Base-by-base conservation (phyloP, 257 asterid genomes). In the Eucommia ulmoides region DNA sequence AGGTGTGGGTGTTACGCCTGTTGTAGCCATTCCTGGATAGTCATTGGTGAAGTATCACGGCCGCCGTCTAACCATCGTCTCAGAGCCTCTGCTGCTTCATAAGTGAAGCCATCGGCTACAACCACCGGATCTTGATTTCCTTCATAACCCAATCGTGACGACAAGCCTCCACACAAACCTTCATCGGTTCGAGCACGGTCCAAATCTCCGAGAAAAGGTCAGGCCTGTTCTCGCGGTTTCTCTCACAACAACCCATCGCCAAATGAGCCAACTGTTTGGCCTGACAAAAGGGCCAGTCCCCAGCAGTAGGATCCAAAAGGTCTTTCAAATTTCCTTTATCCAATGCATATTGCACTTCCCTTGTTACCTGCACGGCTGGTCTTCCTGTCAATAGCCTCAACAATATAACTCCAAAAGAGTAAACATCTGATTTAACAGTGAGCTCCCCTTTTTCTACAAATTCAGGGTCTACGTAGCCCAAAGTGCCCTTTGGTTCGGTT, bases 221-320 rank as follows among this genome's bases (percentile, higher is more conserved):
- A 19, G 98, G 96, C 3, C 98, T 79, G 29, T 26, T 12, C 52
- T 67, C 58, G 0, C 80, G 58, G 55, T 61, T 62, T 61, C 45
- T 63, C 20, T 78, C 79, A 42, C 81, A 62, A 54, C 98, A 85
- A 52, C 75, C 72, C 35, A 89, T 45, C 17, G 82, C 96, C 26
- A 89, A 58, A 67, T 85, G 85, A 66, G 94, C 93, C 64, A 89
- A 67, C 71, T 89, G 98, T 51, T 80, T 78, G 15, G 98, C 98
- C 61, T 82, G 96, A 55, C 85, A 84, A 20, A 80, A 89, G 24
- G 98, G 98, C 98, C 96, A 89, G 58, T 85, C 96, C 24, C 96
- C 96, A 44, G 94, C 98, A 5, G 93, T 72, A 12, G 93, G 73
- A 67, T 89, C 98, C 52, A 89, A 64, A 29, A 80, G 25, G 61